Conservation (phyloP, 345 rosid species). For the Ceriops tagal region DNA sequence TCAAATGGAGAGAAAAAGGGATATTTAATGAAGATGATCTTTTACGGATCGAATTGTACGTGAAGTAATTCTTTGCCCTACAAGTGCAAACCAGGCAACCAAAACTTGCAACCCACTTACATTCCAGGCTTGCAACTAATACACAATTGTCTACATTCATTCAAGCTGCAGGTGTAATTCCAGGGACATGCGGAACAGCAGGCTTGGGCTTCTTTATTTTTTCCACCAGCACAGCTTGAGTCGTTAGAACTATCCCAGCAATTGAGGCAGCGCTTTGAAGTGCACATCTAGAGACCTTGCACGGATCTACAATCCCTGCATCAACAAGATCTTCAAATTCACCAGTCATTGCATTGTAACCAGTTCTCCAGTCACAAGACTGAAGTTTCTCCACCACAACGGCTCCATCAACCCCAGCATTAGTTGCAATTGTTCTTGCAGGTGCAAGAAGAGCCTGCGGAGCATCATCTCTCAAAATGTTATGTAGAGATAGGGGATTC, state of each 20-base stretch:
- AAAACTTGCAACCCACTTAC: no score
- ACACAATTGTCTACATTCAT: background rate
- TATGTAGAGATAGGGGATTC: background rate
- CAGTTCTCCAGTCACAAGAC: constrained; percentile 54
- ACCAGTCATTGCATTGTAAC: constrained; percentile 78
- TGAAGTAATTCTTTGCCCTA: background rate
- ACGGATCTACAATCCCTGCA: constrained; percentile 70
- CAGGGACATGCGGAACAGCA: constrained; percentile 61
- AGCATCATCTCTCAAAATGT: constrained; percentile 1
- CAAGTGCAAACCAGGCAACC: background rate
- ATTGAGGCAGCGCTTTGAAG: constrained; percentile 79
- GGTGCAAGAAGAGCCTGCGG: constrained; percentile 79
- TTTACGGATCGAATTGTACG: no score
- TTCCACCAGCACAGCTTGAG: constrained; percentile 82
- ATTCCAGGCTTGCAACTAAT: background rate
- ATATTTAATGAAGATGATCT: no score
- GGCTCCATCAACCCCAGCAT: constrained; percentile 75
- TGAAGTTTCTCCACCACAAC: constrained; percentile 68
- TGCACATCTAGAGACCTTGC: constrained; percentile 73
- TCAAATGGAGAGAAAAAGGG: no score
- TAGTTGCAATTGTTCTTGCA: constrained; percentile 66
- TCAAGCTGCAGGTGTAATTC: constrained; percentile 44
- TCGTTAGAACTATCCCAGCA: constrained; percentile 68
- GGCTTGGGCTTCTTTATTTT: constrained; percentile 61
- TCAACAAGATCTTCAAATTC: constrained; percentile 66